Base-by-base conservation (phyloP, 2,329 filamentous ascomycete species). In the Hypoxylon sp. region DNA sequence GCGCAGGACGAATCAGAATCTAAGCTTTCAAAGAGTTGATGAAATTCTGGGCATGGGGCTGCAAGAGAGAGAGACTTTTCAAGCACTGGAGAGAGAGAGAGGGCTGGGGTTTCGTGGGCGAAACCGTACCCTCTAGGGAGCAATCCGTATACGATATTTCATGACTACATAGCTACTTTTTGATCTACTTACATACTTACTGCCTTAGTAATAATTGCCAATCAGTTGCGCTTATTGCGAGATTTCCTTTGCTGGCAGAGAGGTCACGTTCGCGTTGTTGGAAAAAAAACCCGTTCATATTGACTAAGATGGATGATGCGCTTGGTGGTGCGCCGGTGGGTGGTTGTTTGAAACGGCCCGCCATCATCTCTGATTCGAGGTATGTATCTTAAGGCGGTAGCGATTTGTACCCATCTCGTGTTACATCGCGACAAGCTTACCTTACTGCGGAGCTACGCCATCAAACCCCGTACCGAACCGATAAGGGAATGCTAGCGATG, bases 361-460 rank as follows among this genome's bases (percentile, higher is more conserved):
- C 41, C n/a, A n/a, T n/a, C 41, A 56, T 63, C 38, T 60, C 30
- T 34, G 30, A 43, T 57, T 51, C 10, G n/a, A n/a, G n/a, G n/a
- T n/a, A n/a, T n/a, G 49, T 60, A 58, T 68, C 46, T 23, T 23
- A 66, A 62, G 66, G 62, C 62, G 51, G 32, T 56, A 38, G 34
- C 45, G 53, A 48, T 59, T 60, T 50, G 63, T 60, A 65, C 59
- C 59, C 50, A 63, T 62, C 50, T 65, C 62, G 63, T 55, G 66
- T 69, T 71, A 69, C 68, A 71, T 71, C 49, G 56, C 45, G 57
- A 67, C 63, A 21, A 68, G 63, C 60, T 69, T 67, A 65, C 63
- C 60, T 69, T 67, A 65, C 63, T 67, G 66, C 61, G 67, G 67
- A 69, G 58, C 50, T 67, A 38, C 43, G 14, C 60, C 50, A 48